Evolutionary conservation across 2,329 filamentous ascomycete species (phyloP).

Genomic region (Scedosporium dehoogii): DNA sequence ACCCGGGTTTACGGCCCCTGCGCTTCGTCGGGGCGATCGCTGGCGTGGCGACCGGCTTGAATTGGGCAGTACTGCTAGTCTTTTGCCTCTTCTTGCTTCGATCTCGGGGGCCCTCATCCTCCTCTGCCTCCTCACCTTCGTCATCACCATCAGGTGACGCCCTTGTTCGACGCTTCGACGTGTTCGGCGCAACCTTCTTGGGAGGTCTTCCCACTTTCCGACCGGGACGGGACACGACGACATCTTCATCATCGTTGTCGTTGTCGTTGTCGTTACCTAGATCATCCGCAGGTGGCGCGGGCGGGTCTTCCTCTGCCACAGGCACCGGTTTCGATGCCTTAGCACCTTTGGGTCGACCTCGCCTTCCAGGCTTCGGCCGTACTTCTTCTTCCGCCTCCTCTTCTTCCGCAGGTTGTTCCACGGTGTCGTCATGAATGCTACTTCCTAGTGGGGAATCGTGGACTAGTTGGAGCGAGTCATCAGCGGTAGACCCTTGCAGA

Average conservation of each 20-base stretch:
- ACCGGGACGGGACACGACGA: slow-evolving; percentile 7
- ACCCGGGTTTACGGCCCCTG: slow-evolving; percentile 15
- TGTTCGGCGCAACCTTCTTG: slow-evolving; percentile 13
- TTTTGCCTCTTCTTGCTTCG: slow-evolving; percentile 5
- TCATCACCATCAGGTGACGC: slow-evolving; percentile 10
- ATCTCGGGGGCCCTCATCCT: slow-evolving; percentile 8
- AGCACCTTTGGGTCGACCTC: not conserved
- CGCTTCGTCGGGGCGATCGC: not conserved
- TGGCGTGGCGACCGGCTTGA: slow-evolving; percentile 9
- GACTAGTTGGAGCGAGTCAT: slow-evolving; percentile 34
- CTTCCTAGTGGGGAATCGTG: slow-evolving; percentile 13
- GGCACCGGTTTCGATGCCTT: slow-evolving; percentile 7
- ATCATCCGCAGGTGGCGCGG: slow-evolving; percentile 8
- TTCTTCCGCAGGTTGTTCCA: slow-evolving; percentile 16
- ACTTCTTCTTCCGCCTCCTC: slow-evolving; percentile 9
- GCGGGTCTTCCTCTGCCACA: slow-evolving; percentile 1
- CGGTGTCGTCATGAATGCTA: slow-evolving; percentile 19
- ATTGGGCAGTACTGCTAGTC: not conserved
- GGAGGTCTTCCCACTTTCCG: slow-evolving; percentile 14
- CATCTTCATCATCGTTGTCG: slow-evolving; percentile 15
- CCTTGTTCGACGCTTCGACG: slow-evolving; percentile 13
- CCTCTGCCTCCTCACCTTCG: slow-evolving; percentile 7
- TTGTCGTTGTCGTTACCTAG: slow-evolving; percentile 10
- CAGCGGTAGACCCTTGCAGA: slow-evolving; percentile 14
- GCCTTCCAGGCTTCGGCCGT: slow-evolving; percentile 3